A percentile compares a stretch with the other conserved stretches of the same genome.
These are phyloP conservation scores for Trichophyton mentagrophytes DNA, from an alignment of 2,329 filamentous ascomycete species.

Conservation along the genomic window DNA sequence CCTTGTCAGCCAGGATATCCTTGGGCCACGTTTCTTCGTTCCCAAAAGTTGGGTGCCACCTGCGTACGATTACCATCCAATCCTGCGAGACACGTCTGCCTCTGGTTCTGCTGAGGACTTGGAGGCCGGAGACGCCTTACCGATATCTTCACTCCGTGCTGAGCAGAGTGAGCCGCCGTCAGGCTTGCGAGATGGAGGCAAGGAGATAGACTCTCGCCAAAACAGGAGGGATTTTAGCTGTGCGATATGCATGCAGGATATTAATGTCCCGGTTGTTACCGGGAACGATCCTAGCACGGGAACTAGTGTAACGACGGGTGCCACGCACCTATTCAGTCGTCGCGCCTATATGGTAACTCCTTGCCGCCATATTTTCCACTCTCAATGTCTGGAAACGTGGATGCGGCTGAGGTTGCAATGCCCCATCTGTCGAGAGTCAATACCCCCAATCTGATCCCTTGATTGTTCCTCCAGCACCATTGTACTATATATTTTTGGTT, in stretches of 20 bases:
- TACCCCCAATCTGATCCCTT: slow-evolving; percentile 59
- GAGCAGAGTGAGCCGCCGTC: slow-evolving; percentile 28
- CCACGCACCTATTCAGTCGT: slow-evolving; percentile 58
- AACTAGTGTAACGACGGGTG: slow-evolving; percentile 31
- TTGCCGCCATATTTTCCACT: slow-evolving; percentile 92
- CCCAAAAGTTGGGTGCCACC: slow-evolving; percentile 53
- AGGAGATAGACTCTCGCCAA: slow-evolving; percentile 32
- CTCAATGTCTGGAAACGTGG: slow-evolving; percentile 83
- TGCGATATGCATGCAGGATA: slow-evolving; percentile 82
- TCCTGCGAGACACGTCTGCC: slow-evolving; percentile 45
- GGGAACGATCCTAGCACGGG: slow-evolving; percentile 39
- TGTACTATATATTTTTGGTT: neutral
- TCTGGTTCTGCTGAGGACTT: slow-evolving; percentile 53
- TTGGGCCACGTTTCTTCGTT: slow-evolving; percentile 80
- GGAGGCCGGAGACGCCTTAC: slow-evolving; percentile 61
- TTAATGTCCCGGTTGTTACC: slow-evolving; percentile 65
- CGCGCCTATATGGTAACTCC: slow-evolving; percentile 94
- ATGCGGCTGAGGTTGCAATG: slow-evolving; percentile 88
- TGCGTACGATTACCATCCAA: slow-evolving; percentile 83
- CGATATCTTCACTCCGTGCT: slow-evolving; percentile 56
- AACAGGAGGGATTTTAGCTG: slow-evolving; percentile 61
- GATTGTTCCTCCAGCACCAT: neutral
- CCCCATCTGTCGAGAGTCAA: slow-evolving; percentile 80
- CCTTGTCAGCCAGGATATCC: slow-evolving; percentile 66
- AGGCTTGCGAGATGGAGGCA: slow-evolving; percentile 22